A percentile compares a stretch with the other conserved stretches of the same genome.
phyloP scores from a whole-genome alignment of 176 grass and related monocot genomes.

The Elaeis guineensis region DNA sequence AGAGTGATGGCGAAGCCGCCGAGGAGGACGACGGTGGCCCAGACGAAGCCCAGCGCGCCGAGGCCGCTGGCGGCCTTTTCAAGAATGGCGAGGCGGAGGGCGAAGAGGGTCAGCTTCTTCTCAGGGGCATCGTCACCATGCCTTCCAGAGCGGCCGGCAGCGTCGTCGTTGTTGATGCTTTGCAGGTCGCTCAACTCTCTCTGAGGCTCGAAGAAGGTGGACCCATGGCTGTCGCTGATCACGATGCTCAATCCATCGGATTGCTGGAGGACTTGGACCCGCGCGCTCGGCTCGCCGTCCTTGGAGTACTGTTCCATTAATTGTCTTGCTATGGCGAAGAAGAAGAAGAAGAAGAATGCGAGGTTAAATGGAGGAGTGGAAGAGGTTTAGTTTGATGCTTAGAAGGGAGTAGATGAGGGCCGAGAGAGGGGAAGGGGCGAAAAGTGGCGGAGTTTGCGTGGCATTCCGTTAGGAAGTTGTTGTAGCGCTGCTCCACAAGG shows the following conservation, averaged over 20 bases:
- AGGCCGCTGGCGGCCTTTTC: constrained; percentile 87
- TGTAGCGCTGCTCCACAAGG: too few species aligned
- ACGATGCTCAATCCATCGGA: constrained; percentile 18
- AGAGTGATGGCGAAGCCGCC: constrained; percentile 70
- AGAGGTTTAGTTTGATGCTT: too few species aligned
- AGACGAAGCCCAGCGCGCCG: constrained; percentile 75
- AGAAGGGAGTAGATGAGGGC: too few species aligned
- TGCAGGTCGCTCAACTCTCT: constrained; percentile 16
- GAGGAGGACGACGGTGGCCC: constrained; percentile 84
- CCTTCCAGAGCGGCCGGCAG: too few species aligned
- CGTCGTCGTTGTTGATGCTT: neutral
- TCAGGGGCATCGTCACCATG: constrained; percentile 27
- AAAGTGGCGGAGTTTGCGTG: too few species aligned
- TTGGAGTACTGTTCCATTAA: too few species aligned
- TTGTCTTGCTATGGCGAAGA: too few species aligned
- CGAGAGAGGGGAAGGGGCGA: too few species aligned
- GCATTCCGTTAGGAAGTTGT: too few species aligned
- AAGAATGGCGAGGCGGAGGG: constrained; percentile 56
- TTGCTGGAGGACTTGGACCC: constrained; percentile 38
- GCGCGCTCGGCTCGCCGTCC: neutral
- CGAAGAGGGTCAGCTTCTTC: constrained; percentile 56
- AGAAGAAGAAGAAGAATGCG: too few species aligned
- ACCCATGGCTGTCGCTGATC: neutral
- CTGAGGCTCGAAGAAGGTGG: constrained; percentile 63
- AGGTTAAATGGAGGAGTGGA: too few species aligned